Evolutionary conservation across 2,329 filamentous ascomycete genomes (phyloP).

Genomic region (Phaeophleospora eucalypticola): DNA sequence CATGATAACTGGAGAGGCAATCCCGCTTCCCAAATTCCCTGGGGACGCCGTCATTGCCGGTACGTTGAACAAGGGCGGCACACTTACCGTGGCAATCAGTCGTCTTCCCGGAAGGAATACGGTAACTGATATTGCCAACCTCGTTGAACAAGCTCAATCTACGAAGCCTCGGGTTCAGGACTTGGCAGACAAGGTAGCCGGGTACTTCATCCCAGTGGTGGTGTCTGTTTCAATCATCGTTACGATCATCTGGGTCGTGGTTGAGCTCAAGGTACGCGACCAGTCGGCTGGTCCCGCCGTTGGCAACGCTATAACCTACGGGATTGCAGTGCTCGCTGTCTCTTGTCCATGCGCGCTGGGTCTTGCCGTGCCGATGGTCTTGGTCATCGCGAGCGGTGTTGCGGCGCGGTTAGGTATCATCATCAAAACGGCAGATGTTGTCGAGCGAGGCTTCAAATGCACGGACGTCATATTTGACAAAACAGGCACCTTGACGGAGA

Average conservation of each 20-base stretch:
- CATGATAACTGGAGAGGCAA: slow-evolving; percentile 70
- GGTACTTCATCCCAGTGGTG: slow-evolving; percentile 66
- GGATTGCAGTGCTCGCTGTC: slow-evolving; percentile 68
- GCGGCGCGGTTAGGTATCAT: slow-evolving; percentile 63
- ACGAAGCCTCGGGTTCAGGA: slow-evolving; percentile 66
- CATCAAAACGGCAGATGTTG: slow-evolving; percentile 62
- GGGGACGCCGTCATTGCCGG: slow-evolving; percentile 61
- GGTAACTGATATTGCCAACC: slow-evolving; percentile 61
- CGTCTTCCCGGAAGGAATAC: slow-evolving; percentile 67
- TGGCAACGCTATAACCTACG: slow-evolving; percentile 61
- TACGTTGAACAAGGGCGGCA: slow-evolving; percentile 52
- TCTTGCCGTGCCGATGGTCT: slow-evolving; percentile 71
- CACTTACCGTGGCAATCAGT: slow-evolving; percentile 49
- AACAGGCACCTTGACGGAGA: slow-evolving; percentile 69
- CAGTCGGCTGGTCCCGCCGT: slow-evolving; percentile 21
- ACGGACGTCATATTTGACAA: slow-evolving; percentile 75
- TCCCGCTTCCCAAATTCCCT: slow-evolving; percentile 55
- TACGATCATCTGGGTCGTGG: slow-evolving; percentile 61
- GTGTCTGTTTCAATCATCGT: slow-evolving; percentile 55
- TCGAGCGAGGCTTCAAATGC: slow-evolving; percentile 59
- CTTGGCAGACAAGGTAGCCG: slow-evolving; percentile 63
- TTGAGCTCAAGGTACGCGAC: slow-evolving; percentile 47
- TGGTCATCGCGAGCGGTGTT: slow-evolving; percentile 65
- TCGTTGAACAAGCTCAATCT: slow-evolving; percentile 68
- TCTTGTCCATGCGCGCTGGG: slow-evolving; percentile 78